Conservation (phyloP, 495 filamentous ascomycete species). For the Aspergillus funiculosus region DNA sequence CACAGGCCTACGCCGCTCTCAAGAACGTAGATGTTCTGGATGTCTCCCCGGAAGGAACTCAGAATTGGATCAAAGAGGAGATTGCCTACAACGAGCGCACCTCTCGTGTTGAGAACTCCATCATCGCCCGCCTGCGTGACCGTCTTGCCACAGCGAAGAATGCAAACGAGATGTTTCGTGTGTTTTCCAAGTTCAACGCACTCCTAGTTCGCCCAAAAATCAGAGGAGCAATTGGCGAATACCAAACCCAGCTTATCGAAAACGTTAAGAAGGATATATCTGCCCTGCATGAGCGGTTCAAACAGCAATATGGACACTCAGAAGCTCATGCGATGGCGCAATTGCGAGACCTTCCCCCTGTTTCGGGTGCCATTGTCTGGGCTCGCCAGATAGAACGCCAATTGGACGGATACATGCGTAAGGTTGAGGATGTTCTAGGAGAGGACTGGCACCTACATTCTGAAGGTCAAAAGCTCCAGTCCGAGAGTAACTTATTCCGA, state of each 20-base stretch:
- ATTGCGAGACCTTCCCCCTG: slow-evolving; percentile 86
- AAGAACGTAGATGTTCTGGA: slow-evolving; percentile 94
- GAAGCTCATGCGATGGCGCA: slow-evolving; percentile 98
- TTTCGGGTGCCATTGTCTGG: slow-evolving; percentile 96
- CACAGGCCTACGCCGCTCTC: slow-evolving; percentile 85
- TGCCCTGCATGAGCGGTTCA: slow-evolving; percentile 90
- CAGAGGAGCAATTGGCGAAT: slow-evolving; percentile 92
- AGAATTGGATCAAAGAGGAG: slow-evolving; percentile 86
- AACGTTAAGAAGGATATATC: slow-evolving; percentile 95
- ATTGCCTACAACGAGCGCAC: slow-evolving; percentile 95
- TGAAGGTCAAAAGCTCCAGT: slow-evolving; percentile 89
- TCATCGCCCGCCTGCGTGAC: slow-evolving; percentile 90
- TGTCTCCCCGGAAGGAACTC: slow-evolving; percentile 79
- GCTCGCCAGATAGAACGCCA: slow-evolving; percentile 94
- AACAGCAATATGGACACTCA: slow-evolving; percentile 95
- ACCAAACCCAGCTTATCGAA: slow-evolving; percentile 93
- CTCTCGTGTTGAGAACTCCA: slow-evolving; percentile 94
- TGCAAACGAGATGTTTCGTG: slow-evolving; percentile 98
- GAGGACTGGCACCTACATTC: slow-evolving; percentile 89
- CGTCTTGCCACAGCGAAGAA: slow-evolving; percentile 90
- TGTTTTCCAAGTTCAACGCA: slow-evolving; percentile 99
- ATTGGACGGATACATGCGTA: slow-evolving; percentile 92
- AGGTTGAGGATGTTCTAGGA: slow-evolving; percentile 91
- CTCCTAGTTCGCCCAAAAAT: slow-evolving; percentile 97
- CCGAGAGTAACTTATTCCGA: slow-evolving; percentile 81